A percentile compares a stretch with the other conserved stretches of the same genome.
Conservation (phyloP, 2,329 filamentous ascomycete species). For the Xylaria sp. region DNA sequence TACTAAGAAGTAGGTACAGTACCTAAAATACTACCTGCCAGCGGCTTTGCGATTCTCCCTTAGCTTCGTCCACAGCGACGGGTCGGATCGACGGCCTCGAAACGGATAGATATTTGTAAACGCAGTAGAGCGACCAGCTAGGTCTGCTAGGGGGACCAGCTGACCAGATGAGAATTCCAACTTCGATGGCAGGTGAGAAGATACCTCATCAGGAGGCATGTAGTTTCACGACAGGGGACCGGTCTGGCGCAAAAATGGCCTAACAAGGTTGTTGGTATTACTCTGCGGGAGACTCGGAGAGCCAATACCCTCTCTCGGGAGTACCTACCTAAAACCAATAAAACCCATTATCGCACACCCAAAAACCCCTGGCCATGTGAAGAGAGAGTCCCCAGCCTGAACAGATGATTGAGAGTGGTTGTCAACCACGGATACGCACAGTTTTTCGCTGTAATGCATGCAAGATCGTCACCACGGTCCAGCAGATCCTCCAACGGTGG, state of each 20-base stretch:
- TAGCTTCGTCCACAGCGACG: slow-evolving; percentile 3
- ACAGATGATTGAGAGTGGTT: slow-evolving; percentile 1
- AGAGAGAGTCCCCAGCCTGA: slow-evolving; percentile 9
- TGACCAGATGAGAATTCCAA: too few relatives aligned
- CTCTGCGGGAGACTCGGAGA: slow-evolving; percentile 13
- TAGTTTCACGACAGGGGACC: slow-evolving; percentile 25
- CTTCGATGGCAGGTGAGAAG: too few relatives aligned
- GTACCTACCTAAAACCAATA: slow-evolving; percentile 24
- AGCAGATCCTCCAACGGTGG: slow-evolving; percentile 14
- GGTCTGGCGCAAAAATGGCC: slow-evolving; percentile 10
- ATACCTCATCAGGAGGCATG: background rate
- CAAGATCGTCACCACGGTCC: slow-evolving; percentile 6
- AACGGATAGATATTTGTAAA: background rate
- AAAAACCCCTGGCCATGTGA: slow-evolving; percentile 3
- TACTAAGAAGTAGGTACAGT: too few relatives aligned
- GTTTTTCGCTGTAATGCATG: slow-evolving; percentile 17
- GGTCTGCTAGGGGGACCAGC: too few relatives aligned
- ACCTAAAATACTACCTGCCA: too few relatives aligned
- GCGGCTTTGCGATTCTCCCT: background rate
- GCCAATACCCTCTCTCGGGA: slow-evolving; percentile 17
- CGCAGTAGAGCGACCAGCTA: too few relatives aligned
- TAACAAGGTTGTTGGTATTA: background rate
- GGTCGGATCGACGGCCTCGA: slow-evolving; percentile 17
- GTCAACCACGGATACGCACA: slow-evolving; percentile 8
- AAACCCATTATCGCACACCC: slow-evolving; percentile 5